Evolutionary conservation across 1,284 basidiomycete species (phyloP).

Genomic region (Sporisorium scitamineum): DNA sequence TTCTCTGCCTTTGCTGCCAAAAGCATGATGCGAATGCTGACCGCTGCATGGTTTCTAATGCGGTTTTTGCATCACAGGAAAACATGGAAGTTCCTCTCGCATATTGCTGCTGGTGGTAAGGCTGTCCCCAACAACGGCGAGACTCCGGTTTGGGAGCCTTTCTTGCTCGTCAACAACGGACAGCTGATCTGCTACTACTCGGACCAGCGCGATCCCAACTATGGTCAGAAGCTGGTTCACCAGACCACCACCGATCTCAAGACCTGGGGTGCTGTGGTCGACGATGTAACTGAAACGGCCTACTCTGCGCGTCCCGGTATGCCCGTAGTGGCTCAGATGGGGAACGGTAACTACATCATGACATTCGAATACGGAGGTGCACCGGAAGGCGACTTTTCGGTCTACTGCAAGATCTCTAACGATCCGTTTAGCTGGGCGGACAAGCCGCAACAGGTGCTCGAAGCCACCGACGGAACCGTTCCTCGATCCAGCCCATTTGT

Average conservation of each 20-base stretch:
- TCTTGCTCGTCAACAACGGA: conserved; percentile 66
- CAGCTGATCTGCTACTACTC: conserved; percentile 70
- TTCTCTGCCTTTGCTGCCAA: too few relatives aligned
- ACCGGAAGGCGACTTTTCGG: conserved; percentile 29
- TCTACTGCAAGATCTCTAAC: conserved; percentile 43
- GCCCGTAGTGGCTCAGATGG: conserved; percentile 67
- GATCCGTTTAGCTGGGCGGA: conserved; percentile 35
- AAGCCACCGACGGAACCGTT: conserved; percentile 58
- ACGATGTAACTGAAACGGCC: conserved; percentile 64
- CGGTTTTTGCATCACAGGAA: neutral
- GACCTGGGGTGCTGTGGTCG: conserved; percentile 67
- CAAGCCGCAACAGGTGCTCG: conserved; percentile 35
- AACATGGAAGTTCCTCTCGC: conserved; percentile 67
- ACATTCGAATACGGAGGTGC: conserved; percentile 69
- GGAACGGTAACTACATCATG: conserved; percentile 67
- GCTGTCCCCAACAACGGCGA: conserved; percentile 59
- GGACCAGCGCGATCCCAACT: conserved; percentile 69
- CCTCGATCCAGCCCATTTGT: conserved; percentile 65
- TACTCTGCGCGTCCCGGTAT: conserved; percentile 69
- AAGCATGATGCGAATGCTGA: too few relatives aligned
- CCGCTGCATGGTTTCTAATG: too few relatives aligned
- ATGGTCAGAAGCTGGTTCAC: conserved; percentile 70
- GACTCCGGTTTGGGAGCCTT: conserved; percentile 70
- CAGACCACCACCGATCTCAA: conserved; percentile 66
- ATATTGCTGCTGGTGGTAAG: conserved; percentile 58